Base-by-base conservation (phyloP, 2,329 filamentous ascomycete genomes). In the Colletotrichum somersetense region DNA sequence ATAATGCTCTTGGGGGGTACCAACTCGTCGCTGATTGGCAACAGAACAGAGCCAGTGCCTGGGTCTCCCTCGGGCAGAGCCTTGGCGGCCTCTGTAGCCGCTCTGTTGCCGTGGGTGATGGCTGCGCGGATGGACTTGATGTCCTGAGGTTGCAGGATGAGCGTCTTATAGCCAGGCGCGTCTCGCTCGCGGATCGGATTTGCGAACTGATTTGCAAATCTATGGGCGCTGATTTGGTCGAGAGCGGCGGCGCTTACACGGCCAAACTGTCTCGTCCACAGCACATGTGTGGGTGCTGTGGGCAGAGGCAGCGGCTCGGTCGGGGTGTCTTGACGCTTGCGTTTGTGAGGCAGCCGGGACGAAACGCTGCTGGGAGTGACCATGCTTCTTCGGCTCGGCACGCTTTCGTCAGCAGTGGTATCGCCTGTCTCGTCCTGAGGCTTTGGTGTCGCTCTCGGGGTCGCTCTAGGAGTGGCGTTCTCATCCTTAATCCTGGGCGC, bases 1-100 rank as follows among this genome's bases (percentile, higher is more conserved):
- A 98, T 93, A 77, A 98, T 97, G 26, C 91, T 94, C 76, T 91
- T 93, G 0, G 96, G 96, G 2, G 96, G 94, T 2, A 96, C 87
- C 35, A 97, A 85, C 69, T 98, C 94, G 62, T 91, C 88, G 2
- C 89, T 92, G 68, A 93, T 88, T 11, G 93, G 90, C 8, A 96
- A 83, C 85, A 88, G 89, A 26, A 93, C 84, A 69, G 84, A 87
- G 8, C 87, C 84, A 2, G 85, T 85, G 55, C 85, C 86, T 5
- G 87, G 85, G 64, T 91, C 90, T 23, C 87, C 86, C 23, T 89
- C 89, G 0, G 90, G 85, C 53, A 93, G 88, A 62, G 86, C 87
- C 10, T 85, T 85, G n/a, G 89, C 90, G 64, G 87, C 88, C 74
- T 89, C 88, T 0, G 86, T 84, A 0, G 90, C 91, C 46, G 89